phyloP scores from a whole-genome alignment of 306 rosid species.

The Inga oerstediana region DNA sequence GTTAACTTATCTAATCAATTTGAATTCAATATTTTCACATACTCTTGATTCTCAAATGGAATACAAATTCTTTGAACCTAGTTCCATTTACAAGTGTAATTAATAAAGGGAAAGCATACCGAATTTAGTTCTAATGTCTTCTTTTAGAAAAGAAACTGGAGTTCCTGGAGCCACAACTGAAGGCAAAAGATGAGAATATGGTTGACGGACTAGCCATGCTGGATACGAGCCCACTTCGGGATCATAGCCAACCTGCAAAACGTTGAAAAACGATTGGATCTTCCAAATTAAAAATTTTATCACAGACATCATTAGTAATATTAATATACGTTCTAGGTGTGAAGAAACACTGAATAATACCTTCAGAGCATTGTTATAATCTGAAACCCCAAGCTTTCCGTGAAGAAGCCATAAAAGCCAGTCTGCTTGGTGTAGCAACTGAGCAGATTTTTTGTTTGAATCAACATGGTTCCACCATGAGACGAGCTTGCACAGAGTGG shows the following conservation, averaged over 20 bases:
- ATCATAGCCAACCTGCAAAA: slow-evolving; percentile 90
- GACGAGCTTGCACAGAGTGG: slow-evolving; percentile 87
- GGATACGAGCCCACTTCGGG: slow-evolving; percentile 88
- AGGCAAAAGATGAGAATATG: slow-evolving; percentile 78
- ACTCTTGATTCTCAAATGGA: slow-evolving; percentile 14
- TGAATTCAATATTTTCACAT: slow-evolving; percentile 12
- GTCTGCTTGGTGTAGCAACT: slow-evolving; percentile 92
- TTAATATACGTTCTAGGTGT: background rate
- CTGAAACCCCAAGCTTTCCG: slow-evolving; percentile 85
- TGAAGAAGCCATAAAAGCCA: slow-evolving; percentile 97
- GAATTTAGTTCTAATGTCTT: slow-evolving; percentile 51
- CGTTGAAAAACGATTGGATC: slow-evolving; percentile 20
- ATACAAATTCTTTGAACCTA: background rate
- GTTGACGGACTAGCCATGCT: slow-evolving; percentile 75
- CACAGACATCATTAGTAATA: background rate
- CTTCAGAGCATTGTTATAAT: slow-evolving; percentile 92
- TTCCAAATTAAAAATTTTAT: background rate
- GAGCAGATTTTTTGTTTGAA: slow-evolving; percentile 53
- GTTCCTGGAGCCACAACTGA: slow-evolving; percentile 85
- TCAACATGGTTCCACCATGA: slow-evolving; percentile 74
- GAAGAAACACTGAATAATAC: slow-evolving; percentile 36
- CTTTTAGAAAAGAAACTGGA: slow-evolving; percentile 68
- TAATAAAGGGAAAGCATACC: slow-evolving; percentile 47
- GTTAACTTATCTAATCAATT: background rate
- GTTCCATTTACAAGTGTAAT: background rate